Conservation (phyloP, 495 filamentous ascomycete genomes). For the Usnea hakonensis region DNA sequence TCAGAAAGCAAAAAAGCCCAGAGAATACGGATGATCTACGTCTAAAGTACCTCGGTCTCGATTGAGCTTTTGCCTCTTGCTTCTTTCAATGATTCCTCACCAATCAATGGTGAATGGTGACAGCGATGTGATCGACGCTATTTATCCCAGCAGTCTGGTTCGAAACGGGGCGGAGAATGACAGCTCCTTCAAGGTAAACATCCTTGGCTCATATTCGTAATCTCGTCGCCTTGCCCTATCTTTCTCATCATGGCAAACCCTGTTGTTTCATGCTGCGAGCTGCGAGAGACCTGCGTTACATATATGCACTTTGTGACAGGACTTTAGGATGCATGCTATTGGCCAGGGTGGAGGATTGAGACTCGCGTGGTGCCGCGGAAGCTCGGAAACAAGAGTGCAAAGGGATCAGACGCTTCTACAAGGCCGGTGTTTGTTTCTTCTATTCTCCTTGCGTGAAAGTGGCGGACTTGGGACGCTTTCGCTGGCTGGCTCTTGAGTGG, state of each 20-base stretch:
- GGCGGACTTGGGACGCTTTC: neutral
- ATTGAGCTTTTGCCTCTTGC: neutral
- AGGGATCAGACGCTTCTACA: slow-evolving; percentile 12
- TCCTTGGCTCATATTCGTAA: neutral
- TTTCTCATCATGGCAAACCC: neutral
- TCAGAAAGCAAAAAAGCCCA: neutral
- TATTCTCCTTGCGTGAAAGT: neutral
- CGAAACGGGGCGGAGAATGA: neutral
- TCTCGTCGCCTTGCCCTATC: neutral
- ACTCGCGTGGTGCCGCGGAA: slow-evolving; percentile 8
- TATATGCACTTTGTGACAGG: neutral
- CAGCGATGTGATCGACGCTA: neutral
- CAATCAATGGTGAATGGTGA: neutral
- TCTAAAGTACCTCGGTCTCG: neutral
- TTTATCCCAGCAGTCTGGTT: slow-evolving; percentile 3
- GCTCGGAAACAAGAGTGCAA: slow-evolving; percentile 7
- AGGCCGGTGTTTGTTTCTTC: neutral
- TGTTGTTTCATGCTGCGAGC: neutral
- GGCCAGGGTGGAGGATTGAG: slow-evolving; percentile 15
- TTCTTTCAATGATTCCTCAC: neutral
- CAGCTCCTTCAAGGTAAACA: neutral
- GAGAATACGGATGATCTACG: neutral
- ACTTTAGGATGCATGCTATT: slow-evolving; percentile 5
- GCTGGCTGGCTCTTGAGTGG: too few relatives aligned
- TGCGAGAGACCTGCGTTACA: neutral